phyloP scores from a whole-genome alignment of 2,329 filamentous ascomycete species.

The Grosmannia huntii region DNA sequence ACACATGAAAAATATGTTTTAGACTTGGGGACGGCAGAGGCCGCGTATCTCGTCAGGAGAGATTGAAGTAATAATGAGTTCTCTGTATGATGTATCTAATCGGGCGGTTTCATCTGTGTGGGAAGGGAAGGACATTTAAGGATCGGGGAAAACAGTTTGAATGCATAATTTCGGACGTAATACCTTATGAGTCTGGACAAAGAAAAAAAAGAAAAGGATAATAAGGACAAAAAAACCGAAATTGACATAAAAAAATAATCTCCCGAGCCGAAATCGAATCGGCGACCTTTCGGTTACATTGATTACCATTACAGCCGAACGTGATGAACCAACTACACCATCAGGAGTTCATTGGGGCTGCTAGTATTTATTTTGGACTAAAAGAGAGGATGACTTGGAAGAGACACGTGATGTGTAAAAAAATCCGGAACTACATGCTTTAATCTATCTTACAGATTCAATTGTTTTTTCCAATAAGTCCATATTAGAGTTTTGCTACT shows the following conservation, averaged over 20 bases:
- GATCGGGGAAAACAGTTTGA: too few species aligned
- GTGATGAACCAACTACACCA: not conserved
- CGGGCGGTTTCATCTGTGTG: too few species aligned
- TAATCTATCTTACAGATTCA: too few species aligned
- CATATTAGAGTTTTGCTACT: too few species aligned
- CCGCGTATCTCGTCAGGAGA: not conserved
- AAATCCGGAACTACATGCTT: too few species aligned
- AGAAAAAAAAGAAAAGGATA: not conserved
- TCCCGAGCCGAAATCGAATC: not conserved
- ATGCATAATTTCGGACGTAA: too few species aligned
- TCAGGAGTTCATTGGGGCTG: not conserved
- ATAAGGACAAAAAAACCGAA: not conserved
- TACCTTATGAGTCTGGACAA: too few species aligned
- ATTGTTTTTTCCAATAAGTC: too few species aligned
- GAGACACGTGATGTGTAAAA: not conserved
- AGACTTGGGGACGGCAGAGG: not conserved
- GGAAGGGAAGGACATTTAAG: too few species aligned
- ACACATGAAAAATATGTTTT: conserved; percentile 7
- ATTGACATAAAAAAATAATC: not conserved
- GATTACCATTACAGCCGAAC: not conserved
- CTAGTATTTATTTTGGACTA: not conserved
- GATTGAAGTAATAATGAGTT: not conserved
- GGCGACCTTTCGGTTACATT: not conserved
- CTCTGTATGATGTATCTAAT: too few species aligned
- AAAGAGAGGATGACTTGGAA: not conserved